Conservation (phyloP, 805 yeast genomes). For the Pichia manshurica region DNA sequence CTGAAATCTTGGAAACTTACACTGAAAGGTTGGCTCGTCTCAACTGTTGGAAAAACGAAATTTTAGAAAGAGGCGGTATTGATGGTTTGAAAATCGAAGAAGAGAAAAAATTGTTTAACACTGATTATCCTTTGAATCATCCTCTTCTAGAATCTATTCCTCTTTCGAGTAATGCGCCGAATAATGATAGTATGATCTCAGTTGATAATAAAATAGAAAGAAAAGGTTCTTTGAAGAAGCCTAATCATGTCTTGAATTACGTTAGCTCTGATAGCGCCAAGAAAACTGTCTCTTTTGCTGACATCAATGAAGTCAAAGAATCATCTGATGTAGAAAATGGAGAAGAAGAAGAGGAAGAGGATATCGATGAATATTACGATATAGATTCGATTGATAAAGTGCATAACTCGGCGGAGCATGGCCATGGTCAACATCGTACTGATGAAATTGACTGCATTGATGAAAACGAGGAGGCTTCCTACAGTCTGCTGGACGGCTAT, state of each 20-base stretch:
- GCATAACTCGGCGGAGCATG: neutral
- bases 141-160: neutral
- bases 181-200: constrained; percentile 14
- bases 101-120: constrained; percentile 23
- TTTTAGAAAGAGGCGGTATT: constrained; percentile 38
- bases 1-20: constrained; percentile 88
- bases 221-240: constrained; percentile 15
- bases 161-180: neutral
- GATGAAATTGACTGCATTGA: constrained; percentile 18
- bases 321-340: neutral
- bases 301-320: constrained; percentile 8
- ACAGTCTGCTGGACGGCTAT: constrained; percentile 7
- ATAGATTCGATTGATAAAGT: constrained; percentile 1
- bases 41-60: constrained; percentile 89
- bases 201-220: constrained; percentile 18
- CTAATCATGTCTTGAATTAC: neutral
- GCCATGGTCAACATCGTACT: no score
- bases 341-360: neutral
- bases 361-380: neutral
- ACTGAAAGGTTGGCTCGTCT: constrained; percentile 86
- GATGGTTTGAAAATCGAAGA: constrained; percentile 20
- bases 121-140: constrained; percentile 16
- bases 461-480: constrained; percentile 12
- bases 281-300: constrained; percentile 30
- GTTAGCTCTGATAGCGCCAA: constrained; percentile 7